phyloP scores from a whole-genome alignment of 495 filamentous ascomycete genomes.

The Darksidea phi region DNA sequence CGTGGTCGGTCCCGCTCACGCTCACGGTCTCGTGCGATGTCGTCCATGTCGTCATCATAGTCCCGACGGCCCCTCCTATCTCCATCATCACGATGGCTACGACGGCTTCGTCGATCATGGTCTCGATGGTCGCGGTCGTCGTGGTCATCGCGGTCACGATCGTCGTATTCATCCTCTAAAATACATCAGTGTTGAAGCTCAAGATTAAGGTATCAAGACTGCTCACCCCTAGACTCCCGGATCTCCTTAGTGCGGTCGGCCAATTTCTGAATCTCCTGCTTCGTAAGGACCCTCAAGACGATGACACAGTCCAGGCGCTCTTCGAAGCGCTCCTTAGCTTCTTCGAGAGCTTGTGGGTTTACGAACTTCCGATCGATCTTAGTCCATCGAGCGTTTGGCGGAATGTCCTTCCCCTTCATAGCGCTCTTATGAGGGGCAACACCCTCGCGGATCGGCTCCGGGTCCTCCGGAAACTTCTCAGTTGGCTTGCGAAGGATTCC shows the following conservation, averaged over 20 bases:
- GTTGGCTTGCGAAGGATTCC: slow-evolving; percentile 71
- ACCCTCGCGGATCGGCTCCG: slow-evolving; percentile 76
- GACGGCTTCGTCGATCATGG: slow-evolving; percentile 15
- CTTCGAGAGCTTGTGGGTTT: slow-evolving; percentile 74
- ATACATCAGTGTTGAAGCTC: slow-evolving; percentile 1
- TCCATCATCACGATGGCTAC: slow-evolving; percentile 28
- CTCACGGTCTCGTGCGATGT: slow-evolving; percentile 5
- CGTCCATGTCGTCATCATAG: slow-evolving; percentile 19
- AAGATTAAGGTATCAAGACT: background rate
- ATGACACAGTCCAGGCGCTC: slow-evolving; percentile 81
- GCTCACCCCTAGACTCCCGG: slow-evolving; percentile 57
- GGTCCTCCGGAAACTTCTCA: slow-evolving; percentile 75
- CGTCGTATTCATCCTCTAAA: slow-evolving; percentile 25
- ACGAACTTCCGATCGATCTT: slow-evolving; percentile 82
- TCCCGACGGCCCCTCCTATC: slow-evolving; percentile 17
- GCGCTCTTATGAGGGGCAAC: slow-evolving; percentile 84
- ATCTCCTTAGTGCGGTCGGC: slow-evolving; percentile 72
- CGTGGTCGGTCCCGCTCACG: slow-evolving; percentile 17
- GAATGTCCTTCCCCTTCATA: slow-evolving; percentile 65
- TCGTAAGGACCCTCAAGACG: slow-evolving; percentile 72
- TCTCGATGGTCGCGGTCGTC: slow-evolving; percentile 21
- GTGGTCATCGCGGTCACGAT: slow-evolving; percentile 12
- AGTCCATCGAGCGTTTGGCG: slow-evolving; percentile 78
- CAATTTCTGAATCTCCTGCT: slow-evolving; percentile 79
- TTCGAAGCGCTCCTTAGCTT: slow-evolving; percentile 77